phyloP scores from a whole-genome alignment of 257 asterid species.

The Anisodus acutangulus region DNA sequence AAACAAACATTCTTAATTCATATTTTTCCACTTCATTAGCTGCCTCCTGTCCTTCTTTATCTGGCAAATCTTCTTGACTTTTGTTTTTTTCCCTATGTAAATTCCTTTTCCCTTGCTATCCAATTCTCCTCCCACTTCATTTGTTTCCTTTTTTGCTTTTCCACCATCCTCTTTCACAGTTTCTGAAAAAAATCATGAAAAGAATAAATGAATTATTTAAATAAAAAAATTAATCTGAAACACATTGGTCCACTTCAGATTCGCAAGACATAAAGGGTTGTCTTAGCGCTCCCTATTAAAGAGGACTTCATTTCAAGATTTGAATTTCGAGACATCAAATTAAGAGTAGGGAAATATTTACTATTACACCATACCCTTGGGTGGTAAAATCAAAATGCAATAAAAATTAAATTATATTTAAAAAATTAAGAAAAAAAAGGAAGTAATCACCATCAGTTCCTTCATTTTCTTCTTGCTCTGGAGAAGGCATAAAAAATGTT shows the following conservation, averaged over 20 bases:
- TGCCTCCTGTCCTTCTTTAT: conserved; percentile 15
- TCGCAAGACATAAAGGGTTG: not conserved
- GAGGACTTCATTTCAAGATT: not conserved
- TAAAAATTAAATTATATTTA: not conserved
- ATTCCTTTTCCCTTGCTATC: not conserved
- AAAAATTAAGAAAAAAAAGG: not conserved
- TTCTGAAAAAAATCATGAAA: not conserved
- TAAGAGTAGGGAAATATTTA: not conserved
- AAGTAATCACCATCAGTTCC: not conserved
- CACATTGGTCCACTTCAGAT: not conserved
- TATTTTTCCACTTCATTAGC: not conserved
- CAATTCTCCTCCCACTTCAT: not conserved
- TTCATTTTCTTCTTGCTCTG: not conserved
- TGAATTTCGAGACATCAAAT: not conserved
- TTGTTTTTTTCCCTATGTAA: not conserved
- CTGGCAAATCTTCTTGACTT: not conserved
- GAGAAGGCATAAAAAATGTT: not conserved
- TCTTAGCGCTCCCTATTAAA: not conserved
- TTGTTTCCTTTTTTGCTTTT: not conserved
- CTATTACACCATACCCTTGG: not conserved
- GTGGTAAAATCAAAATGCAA: not conserved
- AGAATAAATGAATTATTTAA: not conserved
- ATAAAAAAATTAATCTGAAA: not conserved
- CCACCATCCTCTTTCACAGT: not conserved
- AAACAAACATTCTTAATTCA: not conserved